A percentile compares a stretch with the other conserved stretches of the same genome.
Conservation (phyloP, 495 filamentous ascomycete genomes). For the Neurospora discreta region DNA sequence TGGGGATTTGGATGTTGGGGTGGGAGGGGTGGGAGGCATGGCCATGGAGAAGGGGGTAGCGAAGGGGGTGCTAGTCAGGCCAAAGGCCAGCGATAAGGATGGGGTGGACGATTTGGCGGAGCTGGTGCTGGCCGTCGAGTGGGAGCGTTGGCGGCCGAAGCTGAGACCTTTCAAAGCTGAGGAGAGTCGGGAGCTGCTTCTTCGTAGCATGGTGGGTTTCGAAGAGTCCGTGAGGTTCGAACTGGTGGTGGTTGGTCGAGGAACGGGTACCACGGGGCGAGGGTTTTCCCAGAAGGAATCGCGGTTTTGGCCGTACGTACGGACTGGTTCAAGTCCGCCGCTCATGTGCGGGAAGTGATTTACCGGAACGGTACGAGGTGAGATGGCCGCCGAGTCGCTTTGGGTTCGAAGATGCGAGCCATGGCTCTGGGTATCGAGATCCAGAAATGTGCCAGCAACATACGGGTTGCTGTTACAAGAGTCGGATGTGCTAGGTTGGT, state of each 20-base stretch:
- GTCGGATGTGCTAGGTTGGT: slow-evolving; percentile 4
- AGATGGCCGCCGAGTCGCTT: background rate
- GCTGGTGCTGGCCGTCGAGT: background rate
- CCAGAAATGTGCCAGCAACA: background rate
- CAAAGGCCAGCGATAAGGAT: background rate
- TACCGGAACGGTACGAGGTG: background rate
- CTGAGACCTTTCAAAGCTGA: slow-evolving; percentile 14
- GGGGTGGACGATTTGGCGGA: background rate
- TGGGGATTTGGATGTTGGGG: background rate
- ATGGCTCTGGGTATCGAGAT: background rate
- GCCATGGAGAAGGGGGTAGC: background rate
- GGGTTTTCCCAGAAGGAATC: slow-evolving; percentile 9
- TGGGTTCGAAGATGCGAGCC: background rate
- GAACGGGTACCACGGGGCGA: slow-evolving; percentile 2
- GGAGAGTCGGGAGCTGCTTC: slow-evolving; percentile 23
- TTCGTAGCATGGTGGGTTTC: slow-evolving; percentile 11
- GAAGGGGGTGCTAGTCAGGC: background rate
- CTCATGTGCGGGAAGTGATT: background rate
- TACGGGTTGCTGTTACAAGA: background rate
- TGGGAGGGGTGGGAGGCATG: background rate
- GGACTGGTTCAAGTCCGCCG: background rate
- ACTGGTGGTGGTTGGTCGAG: slow-evolving; percentile 3
- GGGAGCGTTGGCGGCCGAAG: slow-evolving; percentile 1
- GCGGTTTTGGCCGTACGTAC: background rate
- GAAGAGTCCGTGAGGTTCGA: background rate